Evolutionary conservation across 129 eudicot species (phyloP).

Genomic region (Deinandra increscens): DNA sequence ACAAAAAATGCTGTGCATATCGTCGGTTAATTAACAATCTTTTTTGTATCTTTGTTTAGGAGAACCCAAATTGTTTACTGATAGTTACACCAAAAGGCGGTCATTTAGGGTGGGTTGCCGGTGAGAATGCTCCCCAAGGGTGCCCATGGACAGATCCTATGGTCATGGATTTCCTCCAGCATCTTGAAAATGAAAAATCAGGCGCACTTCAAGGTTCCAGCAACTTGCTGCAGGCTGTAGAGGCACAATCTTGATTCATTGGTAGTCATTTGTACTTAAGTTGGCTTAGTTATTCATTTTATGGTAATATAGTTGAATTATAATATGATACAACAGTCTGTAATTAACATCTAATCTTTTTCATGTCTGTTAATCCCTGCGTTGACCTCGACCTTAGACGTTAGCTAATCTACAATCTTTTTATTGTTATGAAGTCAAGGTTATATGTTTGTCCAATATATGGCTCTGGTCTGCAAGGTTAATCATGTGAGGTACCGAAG

Average conservation of each 20-base stretch:
- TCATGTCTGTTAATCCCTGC: not conserved
- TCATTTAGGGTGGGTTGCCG: constrained; percentile 98
- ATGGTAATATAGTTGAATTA: not conserved
- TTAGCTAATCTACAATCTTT: too few relatives aligned
- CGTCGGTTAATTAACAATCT: not conserved
- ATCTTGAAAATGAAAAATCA: constrained; percentile 46
- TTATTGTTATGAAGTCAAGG: too few relatives aligned
- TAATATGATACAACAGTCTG: constrained; percentile 8
- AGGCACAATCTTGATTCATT: constrained; percentile 21
- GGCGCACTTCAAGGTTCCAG: constrained; percentile 16
- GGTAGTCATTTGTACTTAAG: constrained; percentile 11
- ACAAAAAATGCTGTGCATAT: not conserved
- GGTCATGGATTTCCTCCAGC: constrained; percentile 87
- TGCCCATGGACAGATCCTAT: constrained; percentile 96
- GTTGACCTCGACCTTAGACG: not conserved
- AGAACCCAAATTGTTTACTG: constrained; percentile 69
- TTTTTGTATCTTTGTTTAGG: constrained; percentile 38
- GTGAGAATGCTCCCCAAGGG: constrained; percentile 68
- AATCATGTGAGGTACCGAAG: too few relatives aligned
- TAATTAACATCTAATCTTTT: not conserved
- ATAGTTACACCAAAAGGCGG: constrained; percentile 97
- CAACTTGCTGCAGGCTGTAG: constrained; percentile 16
- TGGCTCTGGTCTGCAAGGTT: too few relatives aligned
- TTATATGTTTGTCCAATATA: too few relatives aligned
- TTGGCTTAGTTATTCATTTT: constrained; percentile 2